Base-by-base conservation (phyloP, 148 eudicot species). In the Chenopodium album region DNA sequence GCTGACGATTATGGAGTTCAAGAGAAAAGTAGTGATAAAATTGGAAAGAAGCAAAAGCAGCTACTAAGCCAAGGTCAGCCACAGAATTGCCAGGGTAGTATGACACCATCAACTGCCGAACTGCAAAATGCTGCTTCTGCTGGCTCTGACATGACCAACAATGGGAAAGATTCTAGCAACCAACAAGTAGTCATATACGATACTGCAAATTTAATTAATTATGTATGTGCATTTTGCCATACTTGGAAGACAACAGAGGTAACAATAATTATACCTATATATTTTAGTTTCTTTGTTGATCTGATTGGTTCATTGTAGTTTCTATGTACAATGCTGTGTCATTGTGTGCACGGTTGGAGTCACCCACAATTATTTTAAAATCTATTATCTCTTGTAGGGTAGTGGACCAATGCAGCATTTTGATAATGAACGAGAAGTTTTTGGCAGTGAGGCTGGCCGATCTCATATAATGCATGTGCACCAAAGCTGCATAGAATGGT, bases 401-500 rank as follows among this genome's bases (percentile, higher is more conserved):
- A 87, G 92, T 79, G 99, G 98, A 73, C 85, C 80, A 60, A 82
- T 94, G 94, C 76, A 88, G 85, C 91, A 92, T 83, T 96, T 90
- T 89, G 86, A 85, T 76, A 76, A 90, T 80, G 98, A 97, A 60
- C 89, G 87, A 81, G 89, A 85, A 83, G 95, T 94, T 28, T 83
- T 73, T 70, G 91, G 90, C 83, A 84, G 79, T 31, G 90, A 85
- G 29, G 85, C 86, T 63, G 82, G 76, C 48, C 81, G 75, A 72
- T 71, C 89, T 78, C 86, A 85, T 47, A 88, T 85, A 62, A 84
- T 88, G 70, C 90, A 93, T 85, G 93, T 91, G 71, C 99, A 96
- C 79, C 81, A 79, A 76, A 87, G 82, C 83, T 96, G 99, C 87
- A 84, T 94, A 64, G 97, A 94, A 62, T 96, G 99, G 99, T 96